phyloP scores from a whole-genome alignment of 768 basidiomycete species.

The Gymnopilus dilepis region DNA sequence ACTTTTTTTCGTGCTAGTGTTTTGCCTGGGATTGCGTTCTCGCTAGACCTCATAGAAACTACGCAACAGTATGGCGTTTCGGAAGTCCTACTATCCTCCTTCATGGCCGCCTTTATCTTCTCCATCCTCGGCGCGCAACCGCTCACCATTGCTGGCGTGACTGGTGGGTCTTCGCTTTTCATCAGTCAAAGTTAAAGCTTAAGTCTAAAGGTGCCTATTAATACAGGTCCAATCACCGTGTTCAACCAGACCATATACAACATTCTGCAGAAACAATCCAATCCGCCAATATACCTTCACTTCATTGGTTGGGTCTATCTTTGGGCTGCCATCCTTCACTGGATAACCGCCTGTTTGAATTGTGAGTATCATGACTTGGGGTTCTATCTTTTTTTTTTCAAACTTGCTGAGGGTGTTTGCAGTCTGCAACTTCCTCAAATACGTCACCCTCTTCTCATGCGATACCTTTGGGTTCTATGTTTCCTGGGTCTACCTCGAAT shows the following conservation, averaged over 20 bases:
- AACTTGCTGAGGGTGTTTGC: not conserved
- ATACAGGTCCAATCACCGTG: constrained; percentile 84
- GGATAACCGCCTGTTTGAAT: constrained; percentile 80
- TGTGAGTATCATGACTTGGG: constrained; percentile 50
- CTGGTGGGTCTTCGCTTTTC: constrained; percentile 48
- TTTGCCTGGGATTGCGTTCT: constrained; percentile 92
- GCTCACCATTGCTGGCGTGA: constrained; percentile 90
- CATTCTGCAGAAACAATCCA: constrained; percentile 60
- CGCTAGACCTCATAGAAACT: constrained; percentile 89
- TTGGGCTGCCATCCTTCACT: constrained; percentile 88
- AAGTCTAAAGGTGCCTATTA: not conserved
- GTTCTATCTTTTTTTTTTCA: not conserved
- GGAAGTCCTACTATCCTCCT: constrained; percentile 82
- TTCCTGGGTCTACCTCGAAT: constrained; percentile 88
- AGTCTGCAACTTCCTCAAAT: constrained; percentile 86
- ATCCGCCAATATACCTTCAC: constrained; percentile 78
- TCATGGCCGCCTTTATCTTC: constrained; percentile 90
- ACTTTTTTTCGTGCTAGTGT: constrained; percentile 50
- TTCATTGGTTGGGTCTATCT: constrained; percentile 94
- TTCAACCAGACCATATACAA: constrained; percentile 90
- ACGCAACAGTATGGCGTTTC: constrained; percentile 89
- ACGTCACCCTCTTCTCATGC: constrained; percentile 89
- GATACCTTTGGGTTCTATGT: constrained; percentile 95
- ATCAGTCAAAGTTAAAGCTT: too few species aligned
- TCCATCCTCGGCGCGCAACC: constrained; percentile 91